phyloP scores from a whole-genome alignment of 805 yeast genomes.

The Candida boleticola region DNA sequence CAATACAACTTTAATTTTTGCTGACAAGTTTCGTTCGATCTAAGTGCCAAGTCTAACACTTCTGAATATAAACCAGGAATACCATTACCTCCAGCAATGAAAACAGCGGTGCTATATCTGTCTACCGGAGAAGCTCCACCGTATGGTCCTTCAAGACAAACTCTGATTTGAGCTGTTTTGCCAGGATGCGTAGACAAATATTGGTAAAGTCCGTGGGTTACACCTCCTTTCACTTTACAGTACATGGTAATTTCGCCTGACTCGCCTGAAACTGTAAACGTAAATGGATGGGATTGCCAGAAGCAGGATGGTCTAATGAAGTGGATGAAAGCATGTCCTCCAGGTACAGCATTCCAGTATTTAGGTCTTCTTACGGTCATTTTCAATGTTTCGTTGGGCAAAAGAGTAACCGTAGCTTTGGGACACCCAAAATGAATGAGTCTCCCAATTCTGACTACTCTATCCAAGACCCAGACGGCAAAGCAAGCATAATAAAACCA shows the following conservation, averaged over 20 bases:
- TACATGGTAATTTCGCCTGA: constrained; percentile 1
- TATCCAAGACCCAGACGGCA: constrained; percentile 31
- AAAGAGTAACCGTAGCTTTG: constrained; percentile 33
- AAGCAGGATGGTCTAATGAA: constrained; percentile 28
- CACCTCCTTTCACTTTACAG: constrained; percentile 6
- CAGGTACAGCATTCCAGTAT: constrained; percentile 28
- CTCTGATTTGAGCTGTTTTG: constrained; percentile 24
- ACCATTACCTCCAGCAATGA: constrained; percentile 67
- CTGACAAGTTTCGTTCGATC: constrained; percentile 5
- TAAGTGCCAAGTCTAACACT: constrained; percentile 20
- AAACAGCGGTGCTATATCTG: constrained; percentile 45
- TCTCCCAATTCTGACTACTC: constrained; percentile 32
- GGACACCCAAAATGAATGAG: constrained; percentile 33
- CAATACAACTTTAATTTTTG: constrained; percentile 20
- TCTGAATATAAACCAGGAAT: constrained; percentile 55
- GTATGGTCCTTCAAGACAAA: constrained; percentile 61
- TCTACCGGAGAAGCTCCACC: constrained; percentile 49
- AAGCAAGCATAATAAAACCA: constrained; percentile 19
- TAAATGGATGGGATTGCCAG: constrained; percentile 39
- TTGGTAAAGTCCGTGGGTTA: constrained; percentile 22
- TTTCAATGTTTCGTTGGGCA: constrained; percentile 45
- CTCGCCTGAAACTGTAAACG: constrained; percentile 8
- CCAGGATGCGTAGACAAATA: constrained; percentile 23
- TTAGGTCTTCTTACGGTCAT: constrained; percentile 43
- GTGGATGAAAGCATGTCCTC: constrained; percentile 26